These are phyloP conservation scores for Salisapilia sapeloensis DNA, from an alignment of 352 stramenopile species.

Conservation along the genomic window DNA sequence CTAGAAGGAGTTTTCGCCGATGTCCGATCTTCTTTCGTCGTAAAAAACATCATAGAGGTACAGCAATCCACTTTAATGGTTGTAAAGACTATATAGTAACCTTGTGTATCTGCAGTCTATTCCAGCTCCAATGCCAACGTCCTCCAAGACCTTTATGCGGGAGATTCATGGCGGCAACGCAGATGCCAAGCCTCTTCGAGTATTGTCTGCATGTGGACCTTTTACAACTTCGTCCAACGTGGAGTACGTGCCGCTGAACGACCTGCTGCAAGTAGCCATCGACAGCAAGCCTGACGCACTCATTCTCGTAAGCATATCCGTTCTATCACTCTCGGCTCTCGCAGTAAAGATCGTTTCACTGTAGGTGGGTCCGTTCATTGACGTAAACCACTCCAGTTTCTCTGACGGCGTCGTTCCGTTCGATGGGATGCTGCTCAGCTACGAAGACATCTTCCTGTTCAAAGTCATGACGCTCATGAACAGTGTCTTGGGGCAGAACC, in stretches of 20 bases:
- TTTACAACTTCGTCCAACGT: slow-evolving; percentile 92
- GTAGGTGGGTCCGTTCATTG: slow-evolving; percentile 92
- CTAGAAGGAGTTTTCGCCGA: slow-evolving; percentile 61
- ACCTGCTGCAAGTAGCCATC: slow-evolving; percentile 77
- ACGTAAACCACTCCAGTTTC: slow-evolving; percentile 83
- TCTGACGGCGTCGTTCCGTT: slow-evolving; percentile 65
- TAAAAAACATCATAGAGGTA: slow-evolving; percentile 70
- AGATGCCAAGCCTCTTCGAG: slow-evolving; percentile 30
- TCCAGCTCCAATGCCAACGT: slow-evolving; percentile 27
- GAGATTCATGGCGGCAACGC: slow-evolving; percentile 21
- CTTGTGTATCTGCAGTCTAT: slow-evolving; percentile 17
- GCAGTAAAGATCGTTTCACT: too few species aligned
- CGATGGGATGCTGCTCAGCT: slow-evolving; percentile 65
- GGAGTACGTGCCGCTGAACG: slow-evolving; percentile 88
- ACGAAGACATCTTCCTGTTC: slow-evolving; percentile 76
- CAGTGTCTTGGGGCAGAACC: slow-evolving; percentile 30
- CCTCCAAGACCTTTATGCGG: slow-evolving; percentile 20
- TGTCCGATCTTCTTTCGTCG: slow-evolving; percentile 43
- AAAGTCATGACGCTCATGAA: slow-evolving; percentile 72
- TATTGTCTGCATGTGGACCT: slow-evolving; percentile 86
- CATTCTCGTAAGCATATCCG: slow-evolving; percentile 48
- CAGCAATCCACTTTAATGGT: background rate
- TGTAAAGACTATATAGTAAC: background rate
- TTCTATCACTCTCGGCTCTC: background rate
- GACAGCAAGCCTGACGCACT: slow-evolving; percentile 88